phyloP scores from a whole-genome alignment of 305 asterid genomes.

The Fraxinus latifolia region DNA sequence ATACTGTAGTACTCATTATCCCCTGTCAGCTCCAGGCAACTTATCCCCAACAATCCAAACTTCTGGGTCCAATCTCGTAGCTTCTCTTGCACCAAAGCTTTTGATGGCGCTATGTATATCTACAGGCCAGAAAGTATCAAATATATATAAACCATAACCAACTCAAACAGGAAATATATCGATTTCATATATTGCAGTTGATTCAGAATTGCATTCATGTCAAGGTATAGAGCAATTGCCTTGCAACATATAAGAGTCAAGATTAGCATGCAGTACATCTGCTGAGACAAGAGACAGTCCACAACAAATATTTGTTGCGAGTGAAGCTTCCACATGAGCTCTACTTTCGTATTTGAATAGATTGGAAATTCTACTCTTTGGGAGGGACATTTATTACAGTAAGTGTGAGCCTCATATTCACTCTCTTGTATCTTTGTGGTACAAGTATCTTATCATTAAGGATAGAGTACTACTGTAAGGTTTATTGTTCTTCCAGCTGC shows the following conservation, averaged over 20 bases:
- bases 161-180: constrained; percentile 10
- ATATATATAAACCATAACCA: constrained; percentile 18
- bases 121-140: constrained; percentile 31
- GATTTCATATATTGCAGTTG: constrained; percentile 2
- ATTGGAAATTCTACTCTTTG: not conserved
- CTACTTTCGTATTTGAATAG: not conserved
- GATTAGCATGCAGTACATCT: not conserved
- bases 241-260: constrained; percentile 20
- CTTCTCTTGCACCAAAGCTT: constrained; percentile 97
- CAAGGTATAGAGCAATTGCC: constrained; percentile 3
- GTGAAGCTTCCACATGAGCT: not conserved
- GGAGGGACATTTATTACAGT: not conserved
- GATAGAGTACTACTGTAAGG: not conserved
- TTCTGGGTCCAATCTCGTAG: constrained; percentile 82
- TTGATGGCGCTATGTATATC: constrained; percentile 90
- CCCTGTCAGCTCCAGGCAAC: constrained; percentile 90
- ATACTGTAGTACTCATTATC: constrained; percentile 71
- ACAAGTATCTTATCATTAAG: constrained; percentile 16
- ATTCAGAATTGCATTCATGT: constrained; percentile 10
- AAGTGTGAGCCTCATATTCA: constrained; percentile 6
- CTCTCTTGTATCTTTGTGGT: constrained; percentile 6
- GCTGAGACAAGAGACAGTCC: not conserved
- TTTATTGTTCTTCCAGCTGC: constrained; percentile 9
- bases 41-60: constrained; percentile 72
- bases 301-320: not conserved